phyloP scores from a whole-genome alignment of 352 stramenopile species.

The Phytopythium montanum region DNA sequence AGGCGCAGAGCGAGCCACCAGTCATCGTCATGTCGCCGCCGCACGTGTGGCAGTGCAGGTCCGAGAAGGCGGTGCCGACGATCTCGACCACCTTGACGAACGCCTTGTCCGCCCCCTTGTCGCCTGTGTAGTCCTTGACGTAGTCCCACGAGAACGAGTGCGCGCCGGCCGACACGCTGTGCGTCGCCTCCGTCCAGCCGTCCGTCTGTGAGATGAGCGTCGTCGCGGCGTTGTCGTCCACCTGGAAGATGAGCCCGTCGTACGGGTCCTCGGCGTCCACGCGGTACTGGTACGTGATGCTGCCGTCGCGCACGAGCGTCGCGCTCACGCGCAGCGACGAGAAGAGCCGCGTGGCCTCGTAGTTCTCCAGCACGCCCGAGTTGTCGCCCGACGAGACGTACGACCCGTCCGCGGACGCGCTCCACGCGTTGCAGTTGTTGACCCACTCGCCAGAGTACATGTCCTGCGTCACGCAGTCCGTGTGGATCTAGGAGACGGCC shows the following conservation, averaged over 20 bases:
- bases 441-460: constrained; percentile 75
- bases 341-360: constrained; percentile 62
- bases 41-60: constrained; percentile 71
- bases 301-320: constrained; percentile 70
- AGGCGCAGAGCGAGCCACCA: constrained; percentile 70
- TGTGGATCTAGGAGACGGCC: constrained; percentile 35
- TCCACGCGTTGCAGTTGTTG: constrained; percentile 74
- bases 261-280: constrained; percentile 73
- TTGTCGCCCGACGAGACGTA: constrained; percentile 75
- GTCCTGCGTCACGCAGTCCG: constrained; percentile 72
- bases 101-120: constrained; percentile 64
- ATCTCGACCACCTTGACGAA: constrained; percentile 80
- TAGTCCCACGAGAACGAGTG: constrained; percentile 82
- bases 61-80: constrained; percentile 71
- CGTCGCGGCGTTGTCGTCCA: constrained; percentile 58
- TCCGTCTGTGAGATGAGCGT: constrained; percentile 58
- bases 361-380: constrained; percentile 58
- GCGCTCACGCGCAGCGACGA: constrained; percentile 70
- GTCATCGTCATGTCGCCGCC: constrained; percentile 75
- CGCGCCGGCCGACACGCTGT: constrained; percentile 45
- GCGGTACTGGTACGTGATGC: constrained; percentile 72
- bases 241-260: constrained; percentile 72
- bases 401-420: constrained; percentile 40
- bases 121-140: constrained; percentile 71
- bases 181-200: constrained; percentile 63